Evolutionary conservation across 2,329 filamentous ascomycete genomes (phyloP), one percentile per base, ranked within the genome.

Genomic region (Scleromitrula shiraiana): DNA sequence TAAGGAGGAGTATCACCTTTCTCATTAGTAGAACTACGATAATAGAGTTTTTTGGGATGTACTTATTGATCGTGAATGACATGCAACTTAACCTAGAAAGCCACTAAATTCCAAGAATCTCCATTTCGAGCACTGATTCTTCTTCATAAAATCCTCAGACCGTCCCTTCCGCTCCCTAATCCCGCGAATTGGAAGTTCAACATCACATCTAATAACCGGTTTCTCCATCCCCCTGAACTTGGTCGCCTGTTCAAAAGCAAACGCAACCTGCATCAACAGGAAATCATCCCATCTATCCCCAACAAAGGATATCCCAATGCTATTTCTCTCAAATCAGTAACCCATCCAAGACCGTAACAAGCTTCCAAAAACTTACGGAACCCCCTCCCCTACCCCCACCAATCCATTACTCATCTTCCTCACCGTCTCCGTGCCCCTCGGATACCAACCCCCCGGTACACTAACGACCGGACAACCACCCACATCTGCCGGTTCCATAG

Each of bases 251-350:
- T 87, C 82, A 64, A 79, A 84, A 4, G 77, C 80, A 67, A 82
- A 84, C 5, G 80, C 82, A 57, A 79, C 72, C 0, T 74, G 76
- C 50, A 86, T 75, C 55, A 86, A 57, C 29, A 64, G 69, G 56
- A 72, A 74, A 62, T 86, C 82, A 35, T 70, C 75, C 66, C 76
- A 86, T 39, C 70, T 70, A 5, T 64, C 63, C 0, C 80, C 83
- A 37, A 83, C 65, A 53, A 85, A 85, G 5, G 70, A 70, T 9
- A 86, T 64, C 0, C 17, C 39, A 12, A 48, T 15, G 3, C 45
- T 48, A 5, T n/a, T 6, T n/a, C 6, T 15, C 2, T 14, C 1
- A 14, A 9, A 26, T 44, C 10, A 44, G 10, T 27, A 19, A 36
- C 9, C n/a, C n/a, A 10, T 14, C 7, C 2, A n/a, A n/a, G n/a